Evolutionary conservation across 129 eudicot genomes (phyloP).

Genomic region (Centaurea solstitialis): DNA sequence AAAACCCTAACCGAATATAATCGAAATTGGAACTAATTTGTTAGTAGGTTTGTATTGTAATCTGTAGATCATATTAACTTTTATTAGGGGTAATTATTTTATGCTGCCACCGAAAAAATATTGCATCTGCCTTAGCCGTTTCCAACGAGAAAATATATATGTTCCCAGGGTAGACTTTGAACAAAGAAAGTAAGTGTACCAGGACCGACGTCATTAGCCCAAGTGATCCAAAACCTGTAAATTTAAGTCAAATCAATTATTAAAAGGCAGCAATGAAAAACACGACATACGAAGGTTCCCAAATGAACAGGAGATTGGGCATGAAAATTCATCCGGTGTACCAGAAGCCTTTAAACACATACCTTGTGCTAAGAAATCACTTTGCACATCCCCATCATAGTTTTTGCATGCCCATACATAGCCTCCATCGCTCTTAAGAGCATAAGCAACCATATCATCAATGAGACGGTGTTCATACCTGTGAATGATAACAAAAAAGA

Average conservation of each 20-base stretch:
- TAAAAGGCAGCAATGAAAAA: background rate
- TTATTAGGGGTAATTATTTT: background rate
- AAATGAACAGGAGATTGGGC: background rate
- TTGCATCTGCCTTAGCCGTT: background rate
- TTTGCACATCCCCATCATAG: constrained; percentile 98
- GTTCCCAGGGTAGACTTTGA: background rate
- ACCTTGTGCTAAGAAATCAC: constrained; percentile 99
- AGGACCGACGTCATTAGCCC: constrained; percentile 97
- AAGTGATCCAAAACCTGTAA: constrained; percentile 91
- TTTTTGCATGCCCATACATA: constrained; percentile 99
- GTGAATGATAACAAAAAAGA: constrained; percentile 3
- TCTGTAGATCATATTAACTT: too few species aligned
- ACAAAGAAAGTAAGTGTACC: constrained; percentile 46
- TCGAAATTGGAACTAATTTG: background rate
- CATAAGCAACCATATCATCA: constrained; percentile 99
- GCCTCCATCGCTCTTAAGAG: constrained; percentile 98
- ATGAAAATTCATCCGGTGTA: background rate
- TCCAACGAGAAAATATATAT: background rate
- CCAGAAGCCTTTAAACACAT: background rate
- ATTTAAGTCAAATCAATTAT: background rate
- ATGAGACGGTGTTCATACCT: constrained; percentile 99
- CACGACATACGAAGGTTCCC: background rate
- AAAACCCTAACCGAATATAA: background rate
- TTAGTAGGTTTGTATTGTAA: background rate
- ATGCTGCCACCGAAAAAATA: background rate